These are phyloP conservation scores for Penicillium desertorum DNA, from an alignment of 495 filamentous ascomycete species.

Conservation along the genomic window DNA sequence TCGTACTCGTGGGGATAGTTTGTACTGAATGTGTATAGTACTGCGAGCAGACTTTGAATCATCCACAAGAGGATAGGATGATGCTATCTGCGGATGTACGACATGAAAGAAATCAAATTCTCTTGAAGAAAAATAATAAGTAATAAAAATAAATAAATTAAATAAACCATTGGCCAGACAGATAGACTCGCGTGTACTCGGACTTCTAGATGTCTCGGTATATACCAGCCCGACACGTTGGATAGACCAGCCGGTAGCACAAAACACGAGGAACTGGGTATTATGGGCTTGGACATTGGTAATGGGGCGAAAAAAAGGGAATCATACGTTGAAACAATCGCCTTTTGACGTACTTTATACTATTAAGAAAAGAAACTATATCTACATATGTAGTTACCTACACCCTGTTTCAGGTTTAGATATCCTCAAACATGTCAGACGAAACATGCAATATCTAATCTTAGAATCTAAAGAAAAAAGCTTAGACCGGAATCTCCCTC, in stretches of 20 bases:
- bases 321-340: background rate
- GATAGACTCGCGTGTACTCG: background rate
- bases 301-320: background rate
- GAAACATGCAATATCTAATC: conserved; percentile 4
- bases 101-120: background rate
- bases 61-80: background rate
- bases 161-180: background rate
- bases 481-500: background rate
- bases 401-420: conserved; percentile 7
- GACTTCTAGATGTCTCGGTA: background rate
- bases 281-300: background rate
- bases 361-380: background rate
- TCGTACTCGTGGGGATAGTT: no score
- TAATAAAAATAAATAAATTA: background rate
- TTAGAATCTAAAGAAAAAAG: conserved; percentile 1
- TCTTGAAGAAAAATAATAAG: background rate
- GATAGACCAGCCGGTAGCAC: conserved; percentile 10
- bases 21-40: no score
- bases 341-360: background rate
- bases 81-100: background rate
- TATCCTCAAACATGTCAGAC: conserved; percentile 12
- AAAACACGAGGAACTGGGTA: conserved; percentile 13
- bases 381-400: background rate
- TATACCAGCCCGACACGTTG: conserved; percentile 10
- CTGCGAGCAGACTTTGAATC: background rate